Base-by-base conservation (phyloP, 2,329 filamentous ascomycete genomes). In the Botrytis fabae region DNA sequence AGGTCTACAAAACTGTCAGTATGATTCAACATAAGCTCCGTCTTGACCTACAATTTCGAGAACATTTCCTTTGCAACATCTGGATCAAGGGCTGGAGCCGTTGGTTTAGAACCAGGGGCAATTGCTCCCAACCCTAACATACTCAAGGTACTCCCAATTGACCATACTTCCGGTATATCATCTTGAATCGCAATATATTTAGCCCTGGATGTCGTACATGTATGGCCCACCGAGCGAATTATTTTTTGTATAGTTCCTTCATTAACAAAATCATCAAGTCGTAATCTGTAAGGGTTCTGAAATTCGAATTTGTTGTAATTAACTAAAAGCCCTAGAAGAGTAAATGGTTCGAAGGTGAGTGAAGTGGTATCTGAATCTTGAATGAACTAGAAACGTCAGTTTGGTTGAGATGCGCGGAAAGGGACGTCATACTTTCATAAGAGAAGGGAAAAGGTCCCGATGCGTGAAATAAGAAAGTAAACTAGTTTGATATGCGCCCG, bases 261-360 rank as follows among this genome's bases (percentile, higher is more conserved):
- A 80, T 99, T 97, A 79, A 98, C 94, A 82, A 98, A 98, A 81
- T 98, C 95, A 78, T 95, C 94, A 25, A 99, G 87, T 42, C 95
- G 92, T 75, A 97, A 85, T 78, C 96, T 92, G 79, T 99, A 99
- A 0, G 95, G 95, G 78, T 99, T 99, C 81, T 97, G 95, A 73
- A 97, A 95, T 82, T 99, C 96, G 80, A 99, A 99, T 82, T 98
- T 99, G 87, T 99, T 98, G 87, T 98, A 98, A 83, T 98, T 99
- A 76, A 93, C 93, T 70, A 99, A 85, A 6, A 98, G 86, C 20
- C 95, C 95, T 32, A 98, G 86, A 16, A 98, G 87, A 22, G 92
- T 89, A 77, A 98, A 94, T 0, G 95, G 92, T 73, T 93, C 89
- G 61, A 93, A 88, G 73, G 89, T 89, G 78, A 87, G 86, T 28